A percentile compares a stretch with the other conserved stretches of the same genome.
Conservation (phyloP, 2,329 filamentous ascomycete species). For the Fusarium illudens region DNA sequence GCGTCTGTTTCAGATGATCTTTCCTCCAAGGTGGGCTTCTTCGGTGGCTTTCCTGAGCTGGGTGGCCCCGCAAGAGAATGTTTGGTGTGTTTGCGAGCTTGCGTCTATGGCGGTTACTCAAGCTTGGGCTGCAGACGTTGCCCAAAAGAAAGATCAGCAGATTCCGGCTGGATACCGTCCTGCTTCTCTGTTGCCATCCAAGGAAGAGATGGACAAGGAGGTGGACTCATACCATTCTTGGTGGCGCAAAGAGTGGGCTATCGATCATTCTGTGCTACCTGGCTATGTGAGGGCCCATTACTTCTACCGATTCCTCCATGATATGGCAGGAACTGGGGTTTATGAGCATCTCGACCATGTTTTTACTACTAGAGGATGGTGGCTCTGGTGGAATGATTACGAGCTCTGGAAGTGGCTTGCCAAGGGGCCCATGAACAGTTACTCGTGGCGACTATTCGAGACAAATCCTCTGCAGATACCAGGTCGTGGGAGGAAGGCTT, state of each 20-base stretch:
- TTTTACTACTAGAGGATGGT: neutral
- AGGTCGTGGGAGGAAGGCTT: neutral
- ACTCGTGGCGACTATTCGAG: neutral
- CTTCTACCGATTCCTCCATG: neutral
- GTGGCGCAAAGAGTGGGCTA: conserved; percentile 3
- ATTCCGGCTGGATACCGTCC: neutral
- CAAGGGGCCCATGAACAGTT: neutral
- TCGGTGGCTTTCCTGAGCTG: neutral
- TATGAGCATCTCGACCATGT: neutral
- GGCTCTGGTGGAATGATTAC: conserved; percentile 5
- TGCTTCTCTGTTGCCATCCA: neutral
- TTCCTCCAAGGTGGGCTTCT: conserved; percentile 1
- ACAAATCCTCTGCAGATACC: neutral
- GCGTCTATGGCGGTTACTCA: neutral
- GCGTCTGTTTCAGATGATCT: neutral
- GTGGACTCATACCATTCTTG: neutral
- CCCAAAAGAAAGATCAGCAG: neutral
- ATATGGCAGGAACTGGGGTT: neutral
- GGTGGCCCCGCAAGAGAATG: conserved; percentile 6
- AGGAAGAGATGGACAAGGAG: neutral
- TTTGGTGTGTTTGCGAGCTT: neutral
- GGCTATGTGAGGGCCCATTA: neutral
- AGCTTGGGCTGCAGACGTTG: neutral
- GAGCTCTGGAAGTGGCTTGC: neutral
- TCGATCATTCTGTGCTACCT: neutral